Percentiles rank a stretch among this genome's conserved stretches.
Evolutionary conservation across 164 flowering plant species (phyloP).

Genomic region (Stephania japonica): DNA sequence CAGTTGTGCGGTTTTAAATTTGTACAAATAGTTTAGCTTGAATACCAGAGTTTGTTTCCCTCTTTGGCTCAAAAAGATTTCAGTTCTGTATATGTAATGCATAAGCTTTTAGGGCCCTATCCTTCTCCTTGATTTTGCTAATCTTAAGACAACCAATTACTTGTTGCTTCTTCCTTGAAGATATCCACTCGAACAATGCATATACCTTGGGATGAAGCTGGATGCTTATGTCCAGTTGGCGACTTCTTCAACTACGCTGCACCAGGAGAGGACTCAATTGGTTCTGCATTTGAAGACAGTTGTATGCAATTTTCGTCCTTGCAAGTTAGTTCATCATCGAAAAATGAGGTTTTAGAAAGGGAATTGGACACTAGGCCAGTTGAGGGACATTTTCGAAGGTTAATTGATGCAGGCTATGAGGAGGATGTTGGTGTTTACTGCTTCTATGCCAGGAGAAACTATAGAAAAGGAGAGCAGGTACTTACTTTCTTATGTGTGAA

Average conservation of each 20-base stretch:
- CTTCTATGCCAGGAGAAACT: conserved; percentile 75
- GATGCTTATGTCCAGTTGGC: conserved; percentile 95
- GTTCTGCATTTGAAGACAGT: conserved; percentile 18
- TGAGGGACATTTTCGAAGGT: conserved; percentile 28
- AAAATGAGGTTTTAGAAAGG: conserved; percentile 12
- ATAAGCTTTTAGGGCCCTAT: background rate
- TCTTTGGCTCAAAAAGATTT: background rate
- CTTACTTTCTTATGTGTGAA: background rate
- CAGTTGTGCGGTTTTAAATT: no score
- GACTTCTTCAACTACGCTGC: conserved; percentile 91
- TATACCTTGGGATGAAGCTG: conserved; percentile 94
- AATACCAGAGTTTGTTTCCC: background rate
- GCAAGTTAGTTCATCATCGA: conserved; percentile 14
- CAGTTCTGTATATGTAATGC: background rate
- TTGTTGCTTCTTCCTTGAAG: conserved; percentile 28
- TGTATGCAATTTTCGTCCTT: conserved; percentile 12
- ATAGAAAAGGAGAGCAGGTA: conserved; percentile 83
- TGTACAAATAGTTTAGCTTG: no score
- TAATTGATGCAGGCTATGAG: conserved; percentile 75
- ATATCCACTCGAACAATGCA: conserved; percentile 86
- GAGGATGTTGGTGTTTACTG: conserved; percentile 60
- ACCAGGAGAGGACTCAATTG: conserved; percentile 52
- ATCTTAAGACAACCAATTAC: background rate
- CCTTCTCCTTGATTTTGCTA: background rate
- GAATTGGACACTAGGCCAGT: conserved; percentile 17